Evolutionary conservation across 176 grass and related monocot genomes (phyloP), one percentile per base, ranked within the genome.

Genomic region (Hordeum marinum): DNA sequence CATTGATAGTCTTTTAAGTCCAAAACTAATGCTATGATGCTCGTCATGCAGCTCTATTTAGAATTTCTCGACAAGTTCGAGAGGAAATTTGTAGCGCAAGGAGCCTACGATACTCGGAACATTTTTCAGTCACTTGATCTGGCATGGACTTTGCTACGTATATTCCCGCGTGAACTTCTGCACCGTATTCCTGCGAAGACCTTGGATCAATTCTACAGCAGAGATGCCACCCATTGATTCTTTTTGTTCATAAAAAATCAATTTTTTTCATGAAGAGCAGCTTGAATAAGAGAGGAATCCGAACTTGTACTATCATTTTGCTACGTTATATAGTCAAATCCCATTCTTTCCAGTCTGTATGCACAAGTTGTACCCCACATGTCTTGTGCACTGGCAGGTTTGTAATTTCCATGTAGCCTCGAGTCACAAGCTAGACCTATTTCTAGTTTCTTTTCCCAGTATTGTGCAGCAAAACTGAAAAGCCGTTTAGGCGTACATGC

Each of bases 31-130:
- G 14, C 41, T 65, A 26, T 55, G 2, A 81, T 85, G 73, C 7
- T 83, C 5, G 18, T 50, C 67, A 68, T 72, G 50, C 63, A 99
- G 96, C 96, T 99, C 41, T 99, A 99, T 81, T 83, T 99, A 17
- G 96, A 99, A 85, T 99, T 99, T 84, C 88, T 99, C 2, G 96
- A 99, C 71, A 99, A 99, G 80, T 99, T 99, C 40, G 96, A 99
- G 84, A 92, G 84, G 89, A 99, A 99, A 85, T 99, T 99, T 72
- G 96, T 99, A 8, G 3, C 90, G 15, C 96, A 99, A 82, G 93
- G 96, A 41, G 93, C 96, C 78, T 99, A 99, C 0, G 96, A 99
- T 54, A 99, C 96, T 18, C 72, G 96, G 11, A 99, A 96, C 90
- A 96, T 99, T 66, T 99, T 99, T 87, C 96, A 99, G 70, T 99